phyloP scores from a whole-genome alignment of 495 filamentous ascomycete species.

The Aspergillus panamensis region DNA sequence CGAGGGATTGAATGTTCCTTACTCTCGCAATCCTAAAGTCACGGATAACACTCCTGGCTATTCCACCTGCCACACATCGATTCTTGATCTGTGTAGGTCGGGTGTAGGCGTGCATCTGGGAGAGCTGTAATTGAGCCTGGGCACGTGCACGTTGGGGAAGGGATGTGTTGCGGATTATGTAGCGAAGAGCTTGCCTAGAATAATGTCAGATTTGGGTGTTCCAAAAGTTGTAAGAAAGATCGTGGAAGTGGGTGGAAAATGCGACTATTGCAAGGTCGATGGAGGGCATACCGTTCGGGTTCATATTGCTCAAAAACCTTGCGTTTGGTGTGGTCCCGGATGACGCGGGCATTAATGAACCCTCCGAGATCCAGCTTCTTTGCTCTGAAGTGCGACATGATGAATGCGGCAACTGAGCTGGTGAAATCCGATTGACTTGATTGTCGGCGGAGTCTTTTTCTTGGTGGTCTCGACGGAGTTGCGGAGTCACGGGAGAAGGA shows the following conservation, averaged over 20 bases:
- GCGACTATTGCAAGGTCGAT: neutral
- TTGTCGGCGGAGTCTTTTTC: neutral
- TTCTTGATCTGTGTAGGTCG: constrained; percentile 90
- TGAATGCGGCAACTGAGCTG: constrained; percentile 6
- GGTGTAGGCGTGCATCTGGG: constrained; percentile 93
- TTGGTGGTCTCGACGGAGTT: constrained; percentile 14
- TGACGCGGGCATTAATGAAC: constrained; percentile 75
- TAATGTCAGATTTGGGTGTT: constrained; percentile 4
- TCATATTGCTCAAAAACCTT: constrained; percentile 85
- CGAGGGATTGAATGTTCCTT: constrained; percentile 32
- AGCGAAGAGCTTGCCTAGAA: constrained; percentile 88
- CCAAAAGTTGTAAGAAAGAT: neutral
- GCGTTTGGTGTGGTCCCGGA: constrained; percentile 93
- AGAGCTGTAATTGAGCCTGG: constrained; percentile 86
- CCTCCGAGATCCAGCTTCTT: constrained; percentile 85
- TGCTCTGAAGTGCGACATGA: constrained; percentile 77
- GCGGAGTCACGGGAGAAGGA: constrained; percentile 27
- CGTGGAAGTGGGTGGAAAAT: neutral
- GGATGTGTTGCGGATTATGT: constrained; percentile 87
- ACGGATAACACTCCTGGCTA: constrained; percentile 76
- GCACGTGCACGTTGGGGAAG: constrained; percentile 77
- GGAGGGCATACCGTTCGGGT: constrained; percentile 66
- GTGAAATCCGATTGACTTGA: neutral
- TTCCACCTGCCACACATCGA: constrained; percentile 84
- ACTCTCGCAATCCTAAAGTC: constrained; percentile 91